Evolutionary conservation across 2,329 filamentous ascomycete species (phyloP), one percentile per base, ranked within the genome.

Genomic region (Pezicula neosporulosa): DNA sequence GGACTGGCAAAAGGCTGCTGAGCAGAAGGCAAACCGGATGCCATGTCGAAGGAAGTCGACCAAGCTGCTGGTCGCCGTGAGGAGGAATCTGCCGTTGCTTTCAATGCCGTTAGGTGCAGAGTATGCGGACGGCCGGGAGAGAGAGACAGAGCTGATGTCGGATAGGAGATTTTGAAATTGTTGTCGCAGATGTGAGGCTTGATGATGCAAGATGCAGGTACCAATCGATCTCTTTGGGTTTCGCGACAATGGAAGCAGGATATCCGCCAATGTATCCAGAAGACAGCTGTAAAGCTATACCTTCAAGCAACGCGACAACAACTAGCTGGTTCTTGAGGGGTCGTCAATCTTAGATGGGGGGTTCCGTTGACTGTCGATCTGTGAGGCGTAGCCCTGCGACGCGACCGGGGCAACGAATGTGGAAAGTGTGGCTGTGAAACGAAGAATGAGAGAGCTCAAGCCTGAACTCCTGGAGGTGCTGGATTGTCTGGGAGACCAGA

Each of bases 1-100:
- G 63, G 58, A 28, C 49, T 54, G 27, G 58, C 56, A 48, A 64
- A 63, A 41, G 62, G 53, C 50, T 64, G 60, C 41, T 60, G 49
- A 44, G 60, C 64, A 9, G 63, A 60, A 21, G 57, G 47, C 28
- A 53, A 47, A 24, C 63, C 61, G 36, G 63, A 60, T 42, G 58
- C 41, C 62, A 64, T 66, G 16, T 50, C 56, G 51, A 51, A 51
- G 36, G 46, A 44, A 47, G 38, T 41, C 36, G 47, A 53, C 50
- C 24, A 37, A 48, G 43, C 51, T 56, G 52, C 55, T 47, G 41
- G 56, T 53, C 45, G 52, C 52, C 54, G 46, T 48, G 36, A n/a
- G 38, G 13, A 49, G 38, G 41, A 38, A 37, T 45, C 27, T 28
- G 10, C 12, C 8, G 13, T 44, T 18, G 19, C n/a, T 28, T 15